These are phyloP conservation scores for Ziziphus jujuba DNA, from an alignment of 306 rosid genomes.

Conservation along the genomic window DNA sequence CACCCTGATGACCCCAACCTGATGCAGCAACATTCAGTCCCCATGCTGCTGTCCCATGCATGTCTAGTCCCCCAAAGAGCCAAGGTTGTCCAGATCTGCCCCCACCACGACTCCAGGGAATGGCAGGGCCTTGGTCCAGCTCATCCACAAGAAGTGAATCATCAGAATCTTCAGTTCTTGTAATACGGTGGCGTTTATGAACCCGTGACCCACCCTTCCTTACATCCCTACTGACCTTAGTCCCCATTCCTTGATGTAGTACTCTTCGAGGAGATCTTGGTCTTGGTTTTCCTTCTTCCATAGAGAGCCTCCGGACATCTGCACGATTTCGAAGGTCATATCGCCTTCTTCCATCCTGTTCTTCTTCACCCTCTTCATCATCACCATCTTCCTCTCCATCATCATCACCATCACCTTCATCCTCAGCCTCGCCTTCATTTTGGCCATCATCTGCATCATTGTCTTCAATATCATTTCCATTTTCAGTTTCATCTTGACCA, in stretches of 20 bases:
- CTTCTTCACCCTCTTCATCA: constrained; percentile 83
- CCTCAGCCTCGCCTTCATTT: constrained; percentile 69
- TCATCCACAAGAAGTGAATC: constrained; percentile 98
- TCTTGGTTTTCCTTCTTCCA: constrained; percentile 74
- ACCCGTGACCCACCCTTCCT: constrained; percentile 91
- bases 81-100: constrained; percentile 87
- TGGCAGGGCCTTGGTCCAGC: constrained; percentile 90
- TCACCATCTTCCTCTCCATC: constrained; percentile 85
- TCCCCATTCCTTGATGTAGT: constrained; percentile 89
- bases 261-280: constrained; percentile 92
- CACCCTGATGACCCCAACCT: constrained; percentile 99
- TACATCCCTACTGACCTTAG: constrained; percentile 83
- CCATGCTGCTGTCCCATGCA: constrained; percentile 82
- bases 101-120: constrained; percentile 95
- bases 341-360: constrained; percentile 86
- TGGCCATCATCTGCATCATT: constrained; percentile 85
- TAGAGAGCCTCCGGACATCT: constrained; percentile 80
- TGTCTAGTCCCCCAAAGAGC: constrained; percentile 92
- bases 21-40: constrained; percentile 97
- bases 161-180: constrained; percentile 90
- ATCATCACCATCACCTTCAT: constrained; percentile 62
- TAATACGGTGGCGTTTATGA: constrained; percentile 84
- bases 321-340: constrained; percentile 95
- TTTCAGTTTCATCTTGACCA: constrained; percentile 78
- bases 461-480: constrained; percentile 78